Evolutionary conservation across 2,329 filamentous ascomycete species (phyloP).

Genomic region (Tolypocladium nubicola): DNA sequence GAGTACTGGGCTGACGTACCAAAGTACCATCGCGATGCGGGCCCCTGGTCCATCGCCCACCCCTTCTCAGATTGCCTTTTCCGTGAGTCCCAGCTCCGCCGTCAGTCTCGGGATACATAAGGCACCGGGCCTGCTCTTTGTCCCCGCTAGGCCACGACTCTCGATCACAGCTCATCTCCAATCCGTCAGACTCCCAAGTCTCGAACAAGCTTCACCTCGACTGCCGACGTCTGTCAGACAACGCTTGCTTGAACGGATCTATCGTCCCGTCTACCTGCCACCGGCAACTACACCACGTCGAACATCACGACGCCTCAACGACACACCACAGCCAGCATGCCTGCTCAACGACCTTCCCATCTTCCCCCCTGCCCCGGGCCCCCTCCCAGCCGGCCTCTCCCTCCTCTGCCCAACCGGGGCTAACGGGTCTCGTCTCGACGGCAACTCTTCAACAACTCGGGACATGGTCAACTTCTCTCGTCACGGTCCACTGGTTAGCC

Average conservation of each 20-base stretch:
- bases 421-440: constrained; percentile 17
- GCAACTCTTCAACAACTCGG: neutral
- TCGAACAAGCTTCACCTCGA: neutral
- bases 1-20: constrained; percentile 5
- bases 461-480: neutral
- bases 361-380: constrained; percentile 58
- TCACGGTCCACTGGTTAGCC: neutral
- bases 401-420: constrained; percentile 52
- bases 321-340: constrained; percentile 26
- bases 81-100: neutral
- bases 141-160: neutral
- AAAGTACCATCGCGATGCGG: neutral
- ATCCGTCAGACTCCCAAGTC: neutral
- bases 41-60: constrained; percentile 1
- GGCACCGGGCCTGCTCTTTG: neutral
- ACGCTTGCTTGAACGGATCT: neutral
- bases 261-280: constrained; percentile 1
- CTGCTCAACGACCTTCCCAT: constrained; percentile 52
- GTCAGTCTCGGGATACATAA: constrained; percentile 5
- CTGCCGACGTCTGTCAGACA: neutral
- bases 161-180: constrained; percentile 1
- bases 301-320: constrained; percentile 9
- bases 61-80: constrained; percentile 2
- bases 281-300: constrained; percentile 6
- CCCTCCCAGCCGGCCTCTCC: constrained; percentile 53